phyloP scores from a whole-genome alignment of 2,329 filamentous ascomycete genomes.

The Fusarium floridanum region DNA sequence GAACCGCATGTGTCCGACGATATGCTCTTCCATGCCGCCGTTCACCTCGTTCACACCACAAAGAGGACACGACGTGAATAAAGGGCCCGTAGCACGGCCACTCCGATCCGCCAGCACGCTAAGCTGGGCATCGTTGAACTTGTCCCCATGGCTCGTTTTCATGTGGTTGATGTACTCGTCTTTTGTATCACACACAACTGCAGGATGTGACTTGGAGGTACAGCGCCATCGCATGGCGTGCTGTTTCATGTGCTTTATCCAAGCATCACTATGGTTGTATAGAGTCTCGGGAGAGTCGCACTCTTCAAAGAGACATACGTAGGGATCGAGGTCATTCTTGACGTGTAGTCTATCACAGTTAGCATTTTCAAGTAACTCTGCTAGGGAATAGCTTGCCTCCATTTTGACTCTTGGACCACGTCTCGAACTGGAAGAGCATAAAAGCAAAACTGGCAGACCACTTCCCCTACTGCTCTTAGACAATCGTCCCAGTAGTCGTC shows the following conservation, averaged over 20 bases:
- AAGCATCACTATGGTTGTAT: slow-evolving; percentile 14
- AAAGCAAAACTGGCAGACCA: slow-evolving; percentile 29
- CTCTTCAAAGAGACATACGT: slow-evolving; percentile 34
- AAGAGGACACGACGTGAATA: slow-evolving; percentile 16
- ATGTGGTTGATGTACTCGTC: slow-evolving; percentile 23
- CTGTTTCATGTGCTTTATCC: slow-evolving; percentile 26
- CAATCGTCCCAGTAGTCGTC: slow-evolving; percentile 21
- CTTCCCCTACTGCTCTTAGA: slow-evolving; percentile 10
- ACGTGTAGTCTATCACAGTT: slow-evolving; percentile 20
- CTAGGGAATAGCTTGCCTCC: slow-evolving; percentile 11
- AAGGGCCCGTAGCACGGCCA: neutral
- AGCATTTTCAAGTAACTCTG: neutral
- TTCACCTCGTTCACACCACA: neutral
- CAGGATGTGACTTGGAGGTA: neutral
- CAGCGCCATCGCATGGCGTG: slow-evolving; percentile 20
- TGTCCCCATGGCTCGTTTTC: slow-evolving; percentile 2
- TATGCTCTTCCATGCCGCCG: slow-evolving; percentile 8
- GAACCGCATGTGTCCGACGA: slow-evolving; percentile 15
- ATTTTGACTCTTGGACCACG: slow-evolving; percentile 21
- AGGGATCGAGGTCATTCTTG: slow-evolving; percentile 36
- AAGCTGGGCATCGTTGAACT: slow-evolving; percentile 16
- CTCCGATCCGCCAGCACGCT: slow-evolving; percentile 12
- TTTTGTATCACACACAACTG: neutral
- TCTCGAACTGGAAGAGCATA: slow-evolving; percentile 12
- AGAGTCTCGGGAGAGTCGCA: slow-evolving; percentile 25